These are phyloP conservation scores for Anethum foeniculum DNA, from an alignment of 140 eudicot genomes.

Conservation along the genomic window DNA sequence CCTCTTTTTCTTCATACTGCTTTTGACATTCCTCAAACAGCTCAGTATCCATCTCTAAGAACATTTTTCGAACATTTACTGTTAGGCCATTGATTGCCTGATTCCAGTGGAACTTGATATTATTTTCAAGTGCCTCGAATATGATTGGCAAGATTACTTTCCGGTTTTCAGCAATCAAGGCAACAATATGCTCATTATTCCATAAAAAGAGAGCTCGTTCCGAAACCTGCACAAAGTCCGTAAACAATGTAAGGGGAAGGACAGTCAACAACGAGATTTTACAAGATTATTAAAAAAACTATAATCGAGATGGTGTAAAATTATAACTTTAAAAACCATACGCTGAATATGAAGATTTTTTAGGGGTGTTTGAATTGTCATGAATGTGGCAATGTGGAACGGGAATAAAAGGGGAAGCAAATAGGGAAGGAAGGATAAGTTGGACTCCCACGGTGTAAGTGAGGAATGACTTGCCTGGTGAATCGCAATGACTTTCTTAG, in stretches of 20 bases:
- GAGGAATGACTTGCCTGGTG: neutral
- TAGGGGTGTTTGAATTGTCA: neutral
- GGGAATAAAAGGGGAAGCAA: neutral
- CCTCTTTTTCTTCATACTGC: slow-evolving; percentile 24
- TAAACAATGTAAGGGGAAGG: neutral
- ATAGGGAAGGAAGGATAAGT: neutral
- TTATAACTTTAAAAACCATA: neutral
- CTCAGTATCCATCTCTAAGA: slow-evolving; percentile 33
- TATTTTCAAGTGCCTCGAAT: slow-evolving; percentile 36
- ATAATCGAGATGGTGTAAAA: neutral
- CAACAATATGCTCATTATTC: slow-evolving; percentile 32
- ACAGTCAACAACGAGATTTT: neutral
- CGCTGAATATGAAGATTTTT: neutral
- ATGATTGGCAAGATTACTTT: slow-evolving; percentile 30
- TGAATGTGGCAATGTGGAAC: neutral
- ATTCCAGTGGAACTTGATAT: slow-evolving; percentile 36
- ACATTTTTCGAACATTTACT: slow-evolving; percentile 35
- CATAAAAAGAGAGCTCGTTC: slow-evolving; percentile 39
- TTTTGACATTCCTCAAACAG: slow-evolving; percentile 37
- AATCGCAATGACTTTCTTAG: neutral
- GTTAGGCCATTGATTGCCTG: slow-evolving; percentile 34
- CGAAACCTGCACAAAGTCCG: slow-evolving; percentile 22
- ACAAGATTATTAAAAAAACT: neutral
- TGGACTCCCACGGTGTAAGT: neutral
- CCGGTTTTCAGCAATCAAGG: slow-evolving; percentile 33